These are phyloP conservation scores for Russula lepida DNA, from an alignment of 768 basidiomycete genomes.

Conservation along the genomic window DNA sequence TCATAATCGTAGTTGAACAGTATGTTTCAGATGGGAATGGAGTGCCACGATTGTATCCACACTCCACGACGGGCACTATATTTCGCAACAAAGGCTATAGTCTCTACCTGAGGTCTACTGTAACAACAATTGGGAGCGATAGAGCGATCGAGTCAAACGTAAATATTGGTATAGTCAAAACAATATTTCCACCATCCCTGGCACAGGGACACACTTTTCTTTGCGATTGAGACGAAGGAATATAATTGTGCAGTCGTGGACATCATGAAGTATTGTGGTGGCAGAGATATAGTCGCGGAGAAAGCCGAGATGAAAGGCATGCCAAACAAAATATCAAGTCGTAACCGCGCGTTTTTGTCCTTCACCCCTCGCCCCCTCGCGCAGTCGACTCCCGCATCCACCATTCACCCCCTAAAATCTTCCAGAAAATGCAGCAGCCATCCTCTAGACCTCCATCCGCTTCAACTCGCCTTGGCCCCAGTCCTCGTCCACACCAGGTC, in stretches of 20 bases:
- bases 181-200: not conserved
- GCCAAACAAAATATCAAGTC: not conserved
- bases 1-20: not conserved
- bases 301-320: not conserved
- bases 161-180: not conserved
- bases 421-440: conserved; percentile 39
- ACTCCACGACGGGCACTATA: not conserved
- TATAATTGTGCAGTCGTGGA: not conserved
- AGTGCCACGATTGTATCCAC: not conserved
- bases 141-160: not conserved
- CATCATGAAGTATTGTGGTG: too few species aligned
- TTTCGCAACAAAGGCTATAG: not conserved
- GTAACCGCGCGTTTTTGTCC: not conserved
- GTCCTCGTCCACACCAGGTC: conserved; percentile 47
- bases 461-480: conserved; percentile 48
- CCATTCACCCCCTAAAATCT: not conserved
- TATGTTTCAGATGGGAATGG: not conserved
- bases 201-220: not conserved
- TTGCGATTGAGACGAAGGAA: not conserved
- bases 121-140: not conserved
- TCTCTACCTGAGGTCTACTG: not conserved
- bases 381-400: not conserved
- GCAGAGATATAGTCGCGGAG: not conserved
- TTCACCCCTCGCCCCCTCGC: not conserved
- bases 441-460: conserved; percentile 51